Evolutionary conservation across 177 flowering plant species (phyloP).

Genomic region (Vitis hybrid): DNA sequence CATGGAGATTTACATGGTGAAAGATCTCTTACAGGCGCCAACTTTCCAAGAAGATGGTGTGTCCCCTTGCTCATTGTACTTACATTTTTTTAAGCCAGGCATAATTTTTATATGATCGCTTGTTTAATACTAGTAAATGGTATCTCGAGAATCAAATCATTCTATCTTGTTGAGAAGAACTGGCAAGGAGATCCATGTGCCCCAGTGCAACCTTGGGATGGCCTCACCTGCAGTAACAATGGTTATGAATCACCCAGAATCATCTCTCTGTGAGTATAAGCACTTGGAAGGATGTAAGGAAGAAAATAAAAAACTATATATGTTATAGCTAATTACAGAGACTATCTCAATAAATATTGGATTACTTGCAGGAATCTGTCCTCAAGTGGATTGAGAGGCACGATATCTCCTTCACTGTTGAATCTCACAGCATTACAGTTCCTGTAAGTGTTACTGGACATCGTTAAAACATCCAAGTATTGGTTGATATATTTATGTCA

Average conservation of each 20-base stretch:
- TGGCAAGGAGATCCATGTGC: constrained; percentile 38
- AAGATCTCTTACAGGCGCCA: background rate
- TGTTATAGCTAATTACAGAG: too few relatives aligned
- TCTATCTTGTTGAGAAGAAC: constrained; percentile 1
- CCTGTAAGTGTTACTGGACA: background rate
- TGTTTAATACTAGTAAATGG: constrained; percentile 15
- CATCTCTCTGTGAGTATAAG: constrained; percentile 1
- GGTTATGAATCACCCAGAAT: background rate
- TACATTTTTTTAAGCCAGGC: background rate
- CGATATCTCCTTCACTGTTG: background rate
- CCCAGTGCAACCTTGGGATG: constrained; percentile 13
- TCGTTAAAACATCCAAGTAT: background rate
- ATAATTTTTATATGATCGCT: background rate
- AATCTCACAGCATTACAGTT: constrained; percentile 1
- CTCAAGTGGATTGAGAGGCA: constrained; percentile 1
- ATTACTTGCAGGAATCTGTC: background rate
- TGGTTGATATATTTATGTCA: too few relatives aligned
- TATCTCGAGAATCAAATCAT: constrained; percentile 15
- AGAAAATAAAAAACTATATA: too few relatives aligned
- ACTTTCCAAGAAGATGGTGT: constrained; percentile 16
- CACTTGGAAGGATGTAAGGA: background rate
- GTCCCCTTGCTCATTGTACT: background rate
- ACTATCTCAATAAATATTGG: too few relatives aligned
- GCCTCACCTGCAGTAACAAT: constrained; percentile 8
- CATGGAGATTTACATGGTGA: constrained; percentile 21